Percentiles rank a stretch among this genome's conserved stretches.
Conservation (phyloP, 2,329 filamentous ascomycete species). For the Berkeleyomyces rouxiae region DNA sequence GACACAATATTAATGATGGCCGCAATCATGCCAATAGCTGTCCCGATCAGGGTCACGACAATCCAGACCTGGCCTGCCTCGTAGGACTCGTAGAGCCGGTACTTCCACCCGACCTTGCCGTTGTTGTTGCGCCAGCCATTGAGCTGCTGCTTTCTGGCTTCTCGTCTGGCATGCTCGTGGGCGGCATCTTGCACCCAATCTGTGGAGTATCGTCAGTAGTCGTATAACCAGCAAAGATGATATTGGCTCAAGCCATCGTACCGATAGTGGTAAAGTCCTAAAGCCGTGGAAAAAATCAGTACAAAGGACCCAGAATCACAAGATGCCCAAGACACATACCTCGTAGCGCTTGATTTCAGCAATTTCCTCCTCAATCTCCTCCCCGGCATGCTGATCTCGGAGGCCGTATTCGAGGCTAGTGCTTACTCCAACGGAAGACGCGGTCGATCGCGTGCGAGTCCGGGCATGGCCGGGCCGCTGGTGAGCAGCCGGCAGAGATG, state of each 20-base stretch:
- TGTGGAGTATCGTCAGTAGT: conserved; percentile 17
- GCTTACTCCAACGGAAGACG: background rate
- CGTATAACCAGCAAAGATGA: background rate
- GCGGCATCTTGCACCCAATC: conserved; percentile 98
- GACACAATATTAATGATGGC: conserved; percentile 89
- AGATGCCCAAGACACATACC: conserved; percentile 23
- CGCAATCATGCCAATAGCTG: conserved; percentile 85
- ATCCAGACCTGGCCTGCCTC: conserved; percentile 97
- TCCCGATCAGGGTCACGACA: conserved; percentile 81
- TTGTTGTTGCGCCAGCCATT: conserved; percentile 45
- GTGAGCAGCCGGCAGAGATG: conserved; percentile 3
- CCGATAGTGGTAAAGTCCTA: conserved; percentile 87
- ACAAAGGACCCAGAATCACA: conserved; percentile 15
- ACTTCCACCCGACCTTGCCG: conserved; percentile 57
- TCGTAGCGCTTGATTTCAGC: conserved; percentile 96
- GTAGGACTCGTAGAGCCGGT: conserved; percentile 70
- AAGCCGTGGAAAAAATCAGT: background rate
- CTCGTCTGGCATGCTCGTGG: conserved; percentile 70
- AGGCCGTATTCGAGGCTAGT: conserved; percentile 21
- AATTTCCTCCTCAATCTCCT: conserved; percentile 82
- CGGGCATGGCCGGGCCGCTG: conserved; percentile 4
- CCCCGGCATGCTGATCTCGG: conserved; percentile 25
- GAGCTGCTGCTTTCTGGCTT: conserved; percentile 54
- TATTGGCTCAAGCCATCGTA: conserved; percentile 22
- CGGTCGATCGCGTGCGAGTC: conserved; percentile 1